These are phyloP conservation scores for Teratosphaeria gauchensis DNA, from an alignment of 2,329 filamentous ascomycete species.

Conservation along the genomic window DNA sequence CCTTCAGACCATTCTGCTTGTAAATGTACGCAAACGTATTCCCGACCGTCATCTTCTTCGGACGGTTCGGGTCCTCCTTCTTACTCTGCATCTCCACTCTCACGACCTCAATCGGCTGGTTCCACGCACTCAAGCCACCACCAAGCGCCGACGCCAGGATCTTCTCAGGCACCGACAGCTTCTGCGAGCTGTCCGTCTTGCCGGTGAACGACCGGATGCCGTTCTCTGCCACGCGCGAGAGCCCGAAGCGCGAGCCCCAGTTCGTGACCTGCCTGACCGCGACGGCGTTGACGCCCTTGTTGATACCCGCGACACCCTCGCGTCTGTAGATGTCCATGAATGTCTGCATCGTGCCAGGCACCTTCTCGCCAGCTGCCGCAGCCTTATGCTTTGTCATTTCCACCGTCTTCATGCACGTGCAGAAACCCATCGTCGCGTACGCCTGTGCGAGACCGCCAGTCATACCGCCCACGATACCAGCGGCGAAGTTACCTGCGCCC, in stretches of 20 bases:
- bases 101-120: constrained; percentile 99
- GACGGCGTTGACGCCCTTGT: constrained; percentile 96
- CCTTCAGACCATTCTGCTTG: constrained; percentile 73
- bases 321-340: constrained; percentile 96
- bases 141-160: constrained; percentile 76
- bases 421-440: constrained; percentile 99
- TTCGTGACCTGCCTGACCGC: constrained; percentile 99
- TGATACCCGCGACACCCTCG: constrained; percentile 92
- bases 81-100: constrained; percentile 99
- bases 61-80: constrained; percentile 92
- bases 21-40: constrained; percentile 83
- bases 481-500: constrained; percentile 77
- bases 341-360: constrained; percentile 82
- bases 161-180: constrained; percentile 75
- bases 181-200: constrained; percentile 65
- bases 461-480: constrained; percentile 86
- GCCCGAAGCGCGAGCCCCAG: constrained; percentile 94
- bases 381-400: constrained; percentile 99
- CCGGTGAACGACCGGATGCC: constrained; percentile 69
- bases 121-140: constrained; percentile 94
- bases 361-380: constrained; percentile 70
- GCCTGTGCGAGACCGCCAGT: constrained; percentile 91
- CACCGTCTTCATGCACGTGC: constrained; percentile 99
- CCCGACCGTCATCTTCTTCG: constrained; percentile 96
- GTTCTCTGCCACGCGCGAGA: constrained; percentile 82